A percentile compares a stretch with the other conserved stretches of the same genome.
These are phyloP conservation scores for Bonnemaisonia californica DNA, from an alignment of 31 red algal genomes.

Conservation along the genomic window DNA sequence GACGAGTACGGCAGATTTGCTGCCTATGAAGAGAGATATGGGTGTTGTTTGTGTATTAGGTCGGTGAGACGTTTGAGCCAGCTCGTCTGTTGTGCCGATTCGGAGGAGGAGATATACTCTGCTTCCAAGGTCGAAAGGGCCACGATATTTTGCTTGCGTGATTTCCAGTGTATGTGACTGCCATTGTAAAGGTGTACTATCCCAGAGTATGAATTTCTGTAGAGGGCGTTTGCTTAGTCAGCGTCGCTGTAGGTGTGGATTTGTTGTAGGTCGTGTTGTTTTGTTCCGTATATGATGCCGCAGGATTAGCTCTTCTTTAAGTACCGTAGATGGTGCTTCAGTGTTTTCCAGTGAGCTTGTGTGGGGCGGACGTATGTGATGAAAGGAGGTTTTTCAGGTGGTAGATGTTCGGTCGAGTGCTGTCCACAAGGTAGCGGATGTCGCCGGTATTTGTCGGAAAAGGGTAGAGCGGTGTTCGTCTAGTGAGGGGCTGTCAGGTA, in stretches of 20 bases:
- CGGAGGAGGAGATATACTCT: slow-evolving; percentile 21
- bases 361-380: neutral
- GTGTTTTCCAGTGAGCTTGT: neutral
- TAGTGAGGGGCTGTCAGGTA: too few relatives aligned
- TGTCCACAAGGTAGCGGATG: slow-evolving; percentile 24
- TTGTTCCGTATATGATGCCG: neutral
- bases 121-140: slow-evolving; percentile 36
- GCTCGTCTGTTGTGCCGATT: neutral
- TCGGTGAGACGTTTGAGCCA: neutral
- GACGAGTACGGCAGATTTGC: slow-evolving; percentile 11
- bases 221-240: neutral
- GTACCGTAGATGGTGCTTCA: neutral
- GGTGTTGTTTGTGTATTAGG: neutral
- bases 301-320: neutral
- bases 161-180: slow-evolving; percentile 17
- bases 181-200: slow-evolving; percentile 2
- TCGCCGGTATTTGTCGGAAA: slow-evolving; percentile 32
- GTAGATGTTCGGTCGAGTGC: slow-evolving; percentile 25
- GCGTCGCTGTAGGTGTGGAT: slow-evolving; percentile 5
- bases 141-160: slow-evolving; percentile 13
- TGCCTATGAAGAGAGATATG: slow-evolving; percentile 6
- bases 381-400: slow-evolving; percentile 20
- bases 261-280: neutral
- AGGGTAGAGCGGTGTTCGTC: too few relatives aligned
- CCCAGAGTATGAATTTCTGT: slow-evolving; percentile 1